Conservation (phyloP, 139 green algal species). For the Coelastrella sp. region DNA sequence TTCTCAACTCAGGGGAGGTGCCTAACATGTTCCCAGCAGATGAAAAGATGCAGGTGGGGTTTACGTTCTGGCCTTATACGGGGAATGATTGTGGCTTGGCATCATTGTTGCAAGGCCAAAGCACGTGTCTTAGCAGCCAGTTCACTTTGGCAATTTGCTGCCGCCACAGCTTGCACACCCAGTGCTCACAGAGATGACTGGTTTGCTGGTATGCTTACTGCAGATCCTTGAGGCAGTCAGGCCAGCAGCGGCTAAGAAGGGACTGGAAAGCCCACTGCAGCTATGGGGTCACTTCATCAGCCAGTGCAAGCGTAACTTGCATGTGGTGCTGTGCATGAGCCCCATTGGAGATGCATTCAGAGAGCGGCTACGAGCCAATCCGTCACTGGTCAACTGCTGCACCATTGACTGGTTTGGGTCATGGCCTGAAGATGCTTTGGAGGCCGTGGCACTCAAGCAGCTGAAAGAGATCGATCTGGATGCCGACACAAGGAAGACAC, state of each 20-base stretch:
- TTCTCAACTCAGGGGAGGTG: slow-evolving; percentile 87
- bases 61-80: not conserved
- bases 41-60: slow-evolving; percentile 61
- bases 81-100: no score
- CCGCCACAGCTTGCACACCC: no score
- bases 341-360: slow-evolving; percentile 82
- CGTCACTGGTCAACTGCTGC: slow-evolving; percentile 88
- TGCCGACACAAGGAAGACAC: slow-evolving; percentile 54
- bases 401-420: slow-evolving; percentile 81
- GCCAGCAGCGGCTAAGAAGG: slow-evolving; percentile 68
- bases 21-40: slow-evolving; percentile 86
- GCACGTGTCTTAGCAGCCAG: no score
- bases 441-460: slow-evolving; percentile 83
- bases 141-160: no score
- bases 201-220: not conserved
- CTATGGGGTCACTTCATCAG: slow-evolving; percentile 81
- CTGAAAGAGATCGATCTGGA: slow-evolving; percentile 77
- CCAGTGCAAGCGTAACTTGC: slow-evolving; percentile 73
- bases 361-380: slow-evolving; percentile 81
- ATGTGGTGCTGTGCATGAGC: slow-evolving; percentile 81
- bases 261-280: slow-evolving; percentile 81
- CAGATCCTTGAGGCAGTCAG: slow-evolving; percentile 80
- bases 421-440: slow-evolving; percentile 77
- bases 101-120: no score
- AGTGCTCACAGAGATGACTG: no score